Base-by-base conservation (phyloP, 78 protist genomes). In the Dictyostelium firmibasis region DNA sequence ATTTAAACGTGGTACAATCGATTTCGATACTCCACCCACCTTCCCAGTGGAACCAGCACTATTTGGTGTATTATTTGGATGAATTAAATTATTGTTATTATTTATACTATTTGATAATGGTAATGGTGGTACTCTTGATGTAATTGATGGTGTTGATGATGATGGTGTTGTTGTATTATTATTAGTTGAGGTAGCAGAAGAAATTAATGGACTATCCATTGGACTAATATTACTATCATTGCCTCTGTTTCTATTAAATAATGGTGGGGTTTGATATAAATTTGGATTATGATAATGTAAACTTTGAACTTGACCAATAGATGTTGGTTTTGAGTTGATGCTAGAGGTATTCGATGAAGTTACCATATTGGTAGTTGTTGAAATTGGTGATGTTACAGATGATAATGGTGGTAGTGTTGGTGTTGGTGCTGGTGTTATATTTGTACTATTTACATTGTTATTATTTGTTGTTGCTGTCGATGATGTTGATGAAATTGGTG, bases 1-100 rank as follows among this genome's bases (percentile, higher is more conserved):
- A 50, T 81, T 81, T n/a, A 89, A 33, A 79, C 74, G 69, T 10
- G 94, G 94, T 7, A 89, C 83, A 18, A 86, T 47, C 33, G 87
- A 67, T 38, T 86, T 86, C 0, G 78, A n/a, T 33, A 86, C 1
- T 25, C 75, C 75, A 64, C 74, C 74, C 33, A 62, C 11, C 35
- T 72, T 11, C n/a, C n/a, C n/a, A n/a, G 18, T n/a, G 11, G 84
- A 44, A 25, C 67, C 41, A 25, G 85, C 69, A 81, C 72, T 81
- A n/a, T 76, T 76, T 5, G 47, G 60, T 36, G 62, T 44, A 44
- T 79, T 79, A 79, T 79, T 79, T 23, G 29, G 29, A 38, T 76
- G 47, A 6, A 38, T n/a, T 18, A 29, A 27, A 81, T 81, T 79
- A 77, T n/a, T 81, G 27, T 50, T 81, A 82, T 82, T 82, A 82